Conservation (phyloP, 2,329 filamentous ascomycete genomes). For the Colletotrichum sp. region DNA sequence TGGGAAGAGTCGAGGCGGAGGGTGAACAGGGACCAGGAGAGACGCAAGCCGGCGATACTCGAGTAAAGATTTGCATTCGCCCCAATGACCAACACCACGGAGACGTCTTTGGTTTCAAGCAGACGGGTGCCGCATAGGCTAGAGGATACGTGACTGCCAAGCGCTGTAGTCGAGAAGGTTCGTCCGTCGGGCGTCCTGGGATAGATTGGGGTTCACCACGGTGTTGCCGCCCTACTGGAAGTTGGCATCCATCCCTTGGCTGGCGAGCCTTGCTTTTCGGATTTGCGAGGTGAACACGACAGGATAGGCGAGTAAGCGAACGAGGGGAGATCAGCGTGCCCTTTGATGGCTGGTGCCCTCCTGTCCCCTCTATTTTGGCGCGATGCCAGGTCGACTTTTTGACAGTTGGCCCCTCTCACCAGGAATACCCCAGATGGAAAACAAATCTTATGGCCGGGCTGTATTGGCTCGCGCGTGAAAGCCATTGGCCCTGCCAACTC, state of each 20-base stretch:
- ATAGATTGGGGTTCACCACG: conserved; percentile 7
- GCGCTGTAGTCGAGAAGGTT: conserved; percentile 17
- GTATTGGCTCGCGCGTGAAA: conserved; percentile 2
- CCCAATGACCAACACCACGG: conserved; percentile 19
- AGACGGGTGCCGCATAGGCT: conserved; percentile 19
- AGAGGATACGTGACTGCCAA: conserved; percentile 23
- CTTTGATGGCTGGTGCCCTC: conserved; percentile 12
- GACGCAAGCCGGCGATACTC: conserved; percentile 14
- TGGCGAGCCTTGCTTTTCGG: background rate
- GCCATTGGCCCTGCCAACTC: conserved; percentile 20
- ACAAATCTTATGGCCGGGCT: conserved; percentile 9
- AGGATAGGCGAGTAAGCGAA: background rate
- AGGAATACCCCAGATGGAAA: conserved; percentile 21
- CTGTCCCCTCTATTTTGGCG: conserved; percentile 14
- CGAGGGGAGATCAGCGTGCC: conserved; percentile 17
- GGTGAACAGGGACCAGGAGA: conserved; percentile 22
- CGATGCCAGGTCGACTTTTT: conserved; percentile 14
- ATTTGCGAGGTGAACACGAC: background rate
- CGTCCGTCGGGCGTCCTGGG: conserved; percentile 16
- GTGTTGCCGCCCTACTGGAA: background rate
- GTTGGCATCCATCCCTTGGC: conserved; percentile 6
- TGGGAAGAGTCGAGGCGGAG: conserved; percentile 19
- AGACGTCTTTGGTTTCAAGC: conserved; percentile 22
- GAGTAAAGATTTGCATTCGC: conserved; percentile 22
- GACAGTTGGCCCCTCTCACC: conserved; percentile 22